These are phyloP conservation scores for Amylocarpus encephaloides DNA, from an alignment of 2,329 filamentous ascomycete species.

Conservation along the genomic window DNA sequence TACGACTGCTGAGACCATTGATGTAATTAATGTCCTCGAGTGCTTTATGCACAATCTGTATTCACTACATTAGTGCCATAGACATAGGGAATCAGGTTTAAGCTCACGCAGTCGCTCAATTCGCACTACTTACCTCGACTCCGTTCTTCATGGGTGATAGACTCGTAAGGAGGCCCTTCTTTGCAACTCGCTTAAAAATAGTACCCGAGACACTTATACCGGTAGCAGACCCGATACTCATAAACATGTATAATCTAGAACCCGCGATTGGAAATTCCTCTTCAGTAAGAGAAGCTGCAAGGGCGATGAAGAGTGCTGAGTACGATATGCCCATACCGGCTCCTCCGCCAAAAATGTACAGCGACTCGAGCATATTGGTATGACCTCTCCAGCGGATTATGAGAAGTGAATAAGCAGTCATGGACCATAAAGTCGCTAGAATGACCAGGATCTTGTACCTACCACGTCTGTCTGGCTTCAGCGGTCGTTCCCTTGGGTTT, in stretches of 20 bases:
- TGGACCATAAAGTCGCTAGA: conserved; percentile 42
- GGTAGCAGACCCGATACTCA: conserved; percentile 9
- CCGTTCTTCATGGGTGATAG: conserved; percentile 3
- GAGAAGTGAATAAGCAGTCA: conserved; percentile 45
- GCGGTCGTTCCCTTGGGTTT: not conserved
- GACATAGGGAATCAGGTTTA: no score
- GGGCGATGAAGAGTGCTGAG: conserved; percentile 41
- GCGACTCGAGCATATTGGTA: conserved; percentile 47
- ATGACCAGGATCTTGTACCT: conserved; percentile 50
- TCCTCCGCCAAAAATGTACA: conserved; percentile 52
- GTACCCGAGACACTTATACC: conserved; percentile 14
- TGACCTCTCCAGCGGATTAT: conserved; percentile 52
- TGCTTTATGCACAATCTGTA: conserved; percentile 5
- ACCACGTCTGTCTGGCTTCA: conserved; percentile 38
- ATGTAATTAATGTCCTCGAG: conserved; percentile 9
- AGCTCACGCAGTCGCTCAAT: no score
- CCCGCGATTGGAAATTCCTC: conserved; percentile 43
- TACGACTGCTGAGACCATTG: conserved; percentile 3
- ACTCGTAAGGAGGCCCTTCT: not conserved
- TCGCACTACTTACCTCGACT: not conserved
- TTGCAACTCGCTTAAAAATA: conserved; percentile 6
- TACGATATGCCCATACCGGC: conserved; percentile 42
- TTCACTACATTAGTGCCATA: not conserved
- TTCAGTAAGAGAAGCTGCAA: conserved; percentile 40
- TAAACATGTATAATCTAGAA: conserved; percentile 39